Evolutionary conservation across 2,329 filamentous ascomycete species (phyloP).

Genomic region (Lecanicillium sp.): DNA sequence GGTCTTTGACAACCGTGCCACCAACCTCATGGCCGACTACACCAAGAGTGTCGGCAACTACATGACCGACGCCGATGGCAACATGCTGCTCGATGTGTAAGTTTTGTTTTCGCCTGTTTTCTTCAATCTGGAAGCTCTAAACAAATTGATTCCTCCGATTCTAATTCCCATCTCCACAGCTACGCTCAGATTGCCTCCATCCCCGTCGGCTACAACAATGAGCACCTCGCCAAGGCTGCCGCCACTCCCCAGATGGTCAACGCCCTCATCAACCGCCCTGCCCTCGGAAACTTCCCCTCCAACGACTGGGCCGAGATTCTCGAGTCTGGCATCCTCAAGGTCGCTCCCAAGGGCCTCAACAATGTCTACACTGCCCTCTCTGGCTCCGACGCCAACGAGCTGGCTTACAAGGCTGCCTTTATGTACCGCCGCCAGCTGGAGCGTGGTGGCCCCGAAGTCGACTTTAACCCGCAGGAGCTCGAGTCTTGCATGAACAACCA

Average conservation of each 20-base stretch:
- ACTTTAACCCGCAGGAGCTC: conserved; percentile 74
- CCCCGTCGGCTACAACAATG: conserved; percentile 88
- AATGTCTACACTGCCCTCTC: conserved; percentile 88
- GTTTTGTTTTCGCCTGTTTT: conserved; percentile 15
- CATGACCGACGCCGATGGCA: conserved; percentile 63
- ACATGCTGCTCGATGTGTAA: conserved; percentile 64
- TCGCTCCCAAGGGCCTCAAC: conserved; percentile 73
- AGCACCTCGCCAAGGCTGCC: conserved; percentile 60
- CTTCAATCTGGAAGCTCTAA: not conserved
- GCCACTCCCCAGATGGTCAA: conserved; percentile 70
- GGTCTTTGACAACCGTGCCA: conserved; percentile 77
- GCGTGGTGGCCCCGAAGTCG: conserved; percentile 67
- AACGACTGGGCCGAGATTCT: conserved; percentile 76
- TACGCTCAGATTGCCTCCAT: conserved; percentile 93
- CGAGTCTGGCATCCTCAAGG: conserved; percentile 70
- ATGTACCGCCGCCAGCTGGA: conserved; percentile 81
- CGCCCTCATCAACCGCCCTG: conserved; percentile 79
- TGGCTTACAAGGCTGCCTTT: conserved; percentile 91
- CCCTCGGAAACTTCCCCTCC: conserved; percentile 83
- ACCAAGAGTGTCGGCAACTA: conserved; percentile 73
- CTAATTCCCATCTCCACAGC: no score
- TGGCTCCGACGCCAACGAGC: conserved; percentile 88
- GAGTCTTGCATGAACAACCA: conserved; percentile 72
- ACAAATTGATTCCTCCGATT: not conserved
- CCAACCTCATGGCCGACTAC: conserved; percentile 79